Evolutionary conservation across 179 eudicot genomes (phyloP).

Genomic region (Pouteria campechiana): DNA sequence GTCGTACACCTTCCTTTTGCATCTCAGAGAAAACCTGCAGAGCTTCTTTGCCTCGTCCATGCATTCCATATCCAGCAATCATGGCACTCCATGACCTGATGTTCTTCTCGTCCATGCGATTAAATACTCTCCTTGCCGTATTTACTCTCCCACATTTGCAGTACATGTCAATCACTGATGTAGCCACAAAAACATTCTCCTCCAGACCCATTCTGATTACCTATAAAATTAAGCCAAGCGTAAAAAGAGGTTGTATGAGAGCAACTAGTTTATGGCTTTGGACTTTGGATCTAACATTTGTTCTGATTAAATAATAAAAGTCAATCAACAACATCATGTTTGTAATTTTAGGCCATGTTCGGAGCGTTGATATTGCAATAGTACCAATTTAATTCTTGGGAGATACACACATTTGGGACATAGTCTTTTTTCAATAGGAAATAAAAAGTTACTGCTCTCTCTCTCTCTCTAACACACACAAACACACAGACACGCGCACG

Average conservation of each 20-base stretch:
- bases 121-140: slow-evolving; percentile 48
- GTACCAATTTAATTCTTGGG: no score
- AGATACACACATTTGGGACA: no score
- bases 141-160: slow-evolving; percentile 62
- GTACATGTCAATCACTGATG: slow-evolving; percentile 65
- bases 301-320: no score
- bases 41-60: slow-evolving; percentile 53
- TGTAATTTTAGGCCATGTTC: no score
- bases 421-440: no score
- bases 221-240: slow-evolving; percentile 19
- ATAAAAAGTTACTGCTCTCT: no score
- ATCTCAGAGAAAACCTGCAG: slow-evolving; percentile 44
- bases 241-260: not conserved
- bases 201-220: slow-evolving; percentile 49
- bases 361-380: no score
- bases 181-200: slow-evolving; percentile 45
- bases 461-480: no score
- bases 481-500: no score
- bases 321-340: no score
- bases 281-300: no score
- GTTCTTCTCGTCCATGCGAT: slow-evolving; percentile 47
- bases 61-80: slow-evolving; percentile 64
- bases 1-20: slow-evolving; percentile 36
- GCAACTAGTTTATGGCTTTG: not conserved
- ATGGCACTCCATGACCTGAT: slow-evolving; percentile 63